Base-by-base conservation (phyloP, 352 stramenopile genomes). In the Pythium apleroticum region DNA sequence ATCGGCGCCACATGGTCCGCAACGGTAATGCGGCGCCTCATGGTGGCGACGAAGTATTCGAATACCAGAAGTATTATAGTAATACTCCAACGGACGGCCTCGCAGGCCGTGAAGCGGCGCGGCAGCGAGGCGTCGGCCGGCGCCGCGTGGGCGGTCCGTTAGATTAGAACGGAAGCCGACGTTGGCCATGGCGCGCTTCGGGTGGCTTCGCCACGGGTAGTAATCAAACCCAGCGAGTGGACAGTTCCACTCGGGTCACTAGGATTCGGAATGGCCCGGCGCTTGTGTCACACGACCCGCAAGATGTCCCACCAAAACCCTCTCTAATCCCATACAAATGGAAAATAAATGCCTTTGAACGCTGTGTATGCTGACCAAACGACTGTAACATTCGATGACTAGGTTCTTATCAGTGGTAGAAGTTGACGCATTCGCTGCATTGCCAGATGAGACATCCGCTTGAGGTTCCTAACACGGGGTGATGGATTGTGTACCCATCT, bases 241-340 rank as follows among this genome's bases (percentile, higher is more conserved):
- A 67, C 60, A 67, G 52, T 67, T 67, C 52, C 60, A 61, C 41
- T 61, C 22, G 52, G 48, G 60, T 67, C 60, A 49, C 27, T 3
- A 33, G 45, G 45, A 50, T 50, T 61, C 55, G 56, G 48, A 65
- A 58, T 31, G 52, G 35, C 22, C 22, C 20, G 27, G n/a, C 25
- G 37, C 46, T 53, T 61, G 60, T 67, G 60, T 67, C 60, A 61
- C 60, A 67, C 60, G 54, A 22, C n/a, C 17, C 24, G 15, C 8
- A 24, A 33, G 60, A 56, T 67, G 60, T 67, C 60, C 60, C 60
- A 67, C 60, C n/a, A 52, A 25, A 17, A n/a, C 22, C 48, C 48
- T 65, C 17, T 35, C 12, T 9, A 28, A 60, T 31, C 10, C 6
- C 14, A 46, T 52, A 20, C 10, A 25, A 19, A 27, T 17, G 9